Evolutionary conservation across 2,329 filamentous ascomycete genomes (phyloP), one percentile per base, ranked within the genome.

Genomic region (Tolypocladium capitatum): DNA sequence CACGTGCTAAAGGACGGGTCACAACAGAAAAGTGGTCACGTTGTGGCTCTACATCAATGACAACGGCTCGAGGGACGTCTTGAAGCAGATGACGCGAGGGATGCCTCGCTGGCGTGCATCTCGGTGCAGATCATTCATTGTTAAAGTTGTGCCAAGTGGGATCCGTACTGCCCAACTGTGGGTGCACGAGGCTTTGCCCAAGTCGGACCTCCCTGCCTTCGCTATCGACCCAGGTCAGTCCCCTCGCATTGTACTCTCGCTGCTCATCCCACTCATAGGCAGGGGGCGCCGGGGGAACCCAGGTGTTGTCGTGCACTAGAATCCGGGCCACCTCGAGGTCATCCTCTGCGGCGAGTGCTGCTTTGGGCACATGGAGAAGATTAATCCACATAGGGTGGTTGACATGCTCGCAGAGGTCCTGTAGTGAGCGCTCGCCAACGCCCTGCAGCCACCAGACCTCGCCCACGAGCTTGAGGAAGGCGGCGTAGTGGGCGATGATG

Each of bases 401-500:
- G 16, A 76, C 52, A 18, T 65, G 52, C 6, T 63, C 51, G 49
- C 56, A 60, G 28, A 78, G 70, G 48, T 73, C 67, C 5, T 53
- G 55, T 10, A 78, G 65, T 49, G 75, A 68, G 16, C 66, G 67
- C 35, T 73, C 60, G 2, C 66, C 65, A 20, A 80, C 66, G 21
- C 66, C 69, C 3, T 53, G 48, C 47, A 74, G 60, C 75, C 75
- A 80, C 76, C 76, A 80, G 4, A 71, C 53, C 1, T 51, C 51
- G 3, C 52, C 46, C 11, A 63, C 59, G 2, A 74, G 46, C 56
- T 75, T 77, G 45, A 69, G 56, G 47, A 79, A 78, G 42, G 66
- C 64, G 6, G 74, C 63, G 49, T 76, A 76, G 52, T 79, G 64
- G 2, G 73, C 74, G 11, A 80, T 46, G 34, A 79, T 73, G 45